These are phyloP conservation scores for Galerina marginata DNA, from an alignment of 768 basidiomycete genomes.

Conservation along the genomic window DNA sequence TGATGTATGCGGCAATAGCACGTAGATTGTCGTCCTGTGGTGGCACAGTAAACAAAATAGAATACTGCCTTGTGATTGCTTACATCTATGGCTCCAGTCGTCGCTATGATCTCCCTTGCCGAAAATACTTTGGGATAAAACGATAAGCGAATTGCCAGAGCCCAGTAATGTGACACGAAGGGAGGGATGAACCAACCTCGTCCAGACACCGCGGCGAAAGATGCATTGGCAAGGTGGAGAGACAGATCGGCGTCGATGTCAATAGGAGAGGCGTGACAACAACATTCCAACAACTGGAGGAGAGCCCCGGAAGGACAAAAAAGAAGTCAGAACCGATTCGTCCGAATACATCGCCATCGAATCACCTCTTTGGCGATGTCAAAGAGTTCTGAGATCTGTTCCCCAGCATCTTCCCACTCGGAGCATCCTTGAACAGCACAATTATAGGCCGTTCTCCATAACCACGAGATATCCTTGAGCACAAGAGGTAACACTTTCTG, in stretches of 20 bases:
- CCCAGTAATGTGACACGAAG: conserved; percentile 10
- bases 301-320: conserved; percentile 20
- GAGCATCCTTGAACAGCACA: conserved; percentile 81
- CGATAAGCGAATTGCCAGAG: conserved; percentile 12
- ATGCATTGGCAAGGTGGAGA: conserved; percentile 69
- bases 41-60: conserved; percentile 7
- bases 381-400: conserved; percentile 72
- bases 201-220: conserved; percentile 74
- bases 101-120: conserved; percentile 45
- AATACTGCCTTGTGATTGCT: conserved; percentile 20
- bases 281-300: conserved; percentile 65
- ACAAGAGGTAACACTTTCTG: conserved; percentile 62
- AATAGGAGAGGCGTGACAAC: conserved; percentile 60
- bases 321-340: conserved; percentile 5
- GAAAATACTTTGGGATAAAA: conserved; percentile 46
- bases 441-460: conserved; percentile 90
- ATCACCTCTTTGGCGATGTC: conserved; percentile 68
- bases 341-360: conserved; percentile 18
- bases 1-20: conserved; percentile 55
- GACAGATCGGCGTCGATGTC: conserved; percentile 69
- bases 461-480: conserved; percentile 83
- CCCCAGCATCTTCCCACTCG: conserved; percentile 74
- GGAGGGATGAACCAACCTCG: conserved; percentile 59
- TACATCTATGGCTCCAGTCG: conserved; percentile 47
- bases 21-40: conserved; percentile 40